Evolutionary conservation across 2,329 filamentous ascomycete genomes (phyloP).

Genomic region (Ceratocystis albifundus): DNA sequence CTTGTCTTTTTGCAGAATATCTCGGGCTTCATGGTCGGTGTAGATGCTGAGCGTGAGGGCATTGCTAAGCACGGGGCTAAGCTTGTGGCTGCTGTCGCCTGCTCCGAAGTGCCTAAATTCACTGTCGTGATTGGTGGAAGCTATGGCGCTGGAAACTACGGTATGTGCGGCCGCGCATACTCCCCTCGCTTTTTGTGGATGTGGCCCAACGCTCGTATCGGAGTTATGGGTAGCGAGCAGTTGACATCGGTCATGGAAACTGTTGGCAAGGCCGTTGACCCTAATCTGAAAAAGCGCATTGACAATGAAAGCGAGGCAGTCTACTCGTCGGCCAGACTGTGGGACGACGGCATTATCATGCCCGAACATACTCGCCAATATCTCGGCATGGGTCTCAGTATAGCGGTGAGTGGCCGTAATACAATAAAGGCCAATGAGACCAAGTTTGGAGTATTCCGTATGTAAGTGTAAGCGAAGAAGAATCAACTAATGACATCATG

Average conservation of each 20-base stretch:
- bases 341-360: slow-evolving; percentile 75
- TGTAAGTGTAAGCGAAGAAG: slow-evolving; percentile 38
- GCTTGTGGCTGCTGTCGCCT: slow-evolving; percentile 87
- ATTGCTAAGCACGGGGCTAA: slow-evolving; percentile 98
- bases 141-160: slow-evolving; percentile 93
- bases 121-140: slow-evolving; percentile 91
- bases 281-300: slow-evolving; percentile 69
- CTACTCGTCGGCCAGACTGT: slow-evolving; percentile 78
- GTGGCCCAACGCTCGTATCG: slow-evolving; percentile 95
- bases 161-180: slow-evolving; percentile 94
- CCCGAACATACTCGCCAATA: slow-evolving; percentile 64
- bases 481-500: not conserved
- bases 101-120: slow-evolving; percentile 89
- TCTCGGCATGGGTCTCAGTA: slow-evolving; percentile 59
- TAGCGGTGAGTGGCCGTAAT: slow-evolving; percentile 57
- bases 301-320: slow-evolving; percentile 81
- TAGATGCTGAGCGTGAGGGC: slow-evolving; percentile 80
- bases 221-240: slow-evolving; percentile 93
- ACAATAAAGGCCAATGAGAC: slow-evolving; percentile 50
- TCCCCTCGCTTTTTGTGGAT: slow-evolving; percentile 85
- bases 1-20: slow-evolving; percentile 95
- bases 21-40: slow-evolving; percentile 94
- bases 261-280: slow-evolving; percentile 65
- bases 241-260: slow-evolving; percentile 87
- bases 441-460: slow-evolving; percentile 71